These are phyloP conservation scores for Xylariomycetidae sp. DNA, from an alignment of 2,329 filamentous ascomycete genomes.

Conservation along the genomic window DNA sequence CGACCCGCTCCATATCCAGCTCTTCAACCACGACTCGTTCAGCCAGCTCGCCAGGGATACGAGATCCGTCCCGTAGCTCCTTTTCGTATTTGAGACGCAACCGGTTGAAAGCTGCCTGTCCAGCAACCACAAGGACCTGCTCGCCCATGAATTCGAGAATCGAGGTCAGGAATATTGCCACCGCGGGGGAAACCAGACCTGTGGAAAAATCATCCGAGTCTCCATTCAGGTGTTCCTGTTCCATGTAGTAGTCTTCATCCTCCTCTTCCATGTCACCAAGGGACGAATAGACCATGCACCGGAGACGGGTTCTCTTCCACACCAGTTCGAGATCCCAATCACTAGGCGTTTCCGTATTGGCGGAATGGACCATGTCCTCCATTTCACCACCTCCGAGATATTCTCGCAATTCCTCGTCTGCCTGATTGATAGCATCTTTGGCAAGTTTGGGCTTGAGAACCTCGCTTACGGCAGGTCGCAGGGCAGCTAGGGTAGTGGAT, in stretches of 20 bases:
- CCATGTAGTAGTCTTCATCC: constrained; percentile 85
- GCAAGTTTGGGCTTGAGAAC: constrained; percentile 87
- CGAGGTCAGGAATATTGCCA: constrained; percentile 93
- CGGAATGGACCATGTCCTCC: constrained; percentile 60
- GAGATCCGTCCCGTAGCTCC: constrained; percentile 48
- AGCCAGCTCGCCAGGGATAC: constrained; percentile 43
- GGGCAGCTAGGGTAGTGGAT: constrained; percentile 68
- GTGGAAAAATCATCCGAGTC: constrained; percentile 53
- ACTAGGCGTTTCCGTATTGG: constrained; percentile 44
- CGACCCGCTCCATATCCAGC: constrained; percentile 86
- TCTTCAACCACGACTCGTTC: constrained; percentile 82
- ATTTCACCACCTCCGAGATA: constrained; percentile 77
- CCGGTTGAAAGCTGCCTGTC: constrained; percentile 74
- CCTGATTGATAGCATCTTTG: constrained; percentile 74
- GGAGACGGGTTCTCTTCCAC: constrained; percentile 88
- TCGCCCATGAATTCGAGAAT: constrained; percentile 93
- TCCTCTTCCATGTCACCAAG: constrained; percentile 97
- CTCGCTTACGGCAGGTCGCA: constrained; percentile 79
- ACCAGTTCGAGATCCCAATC: constrained; percentile 88
- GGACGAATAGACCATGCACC: constrained; percentile 98
- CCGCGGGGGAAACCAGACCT: constrained; percentile 77
- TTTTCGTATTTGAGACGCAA: constrained; percentile 55
- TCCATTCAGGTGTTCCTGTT: constrained; percentile 68
- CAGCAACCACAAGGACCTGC: constrained; percentile 80
- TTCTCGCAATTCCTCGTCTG: constrained; percentile 82